Percentiles rank a stretch among this genome's conserved stretches.
Evolutionary conservation across 202 grass and related monocot genomes (phyloP).

Genomic region (Hordeum pubiflorum): DNA sequence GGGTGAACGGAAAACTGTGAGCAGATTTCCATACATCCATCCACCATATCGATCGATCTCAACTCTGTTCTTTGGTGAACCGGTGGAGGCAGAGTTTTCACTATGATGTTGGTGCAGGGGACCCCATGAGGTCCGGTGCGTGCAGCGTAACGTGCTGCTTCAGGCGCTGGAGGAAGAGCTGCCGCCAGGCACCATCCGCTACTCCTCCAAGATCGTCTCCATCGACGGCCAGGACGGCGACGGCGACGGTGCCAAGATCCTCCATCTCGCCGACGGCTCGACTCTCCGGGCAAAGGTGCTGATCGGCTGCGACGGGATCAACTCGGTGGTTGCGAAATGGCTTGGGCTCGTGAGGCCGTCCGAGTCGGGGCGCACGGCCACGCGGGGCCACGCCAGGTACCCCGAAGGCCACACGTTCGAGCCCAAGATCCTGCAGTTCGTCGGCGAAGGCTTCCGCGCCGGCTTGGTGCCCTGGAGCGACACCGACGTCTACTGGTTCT

Average conservation of each 20-base stretch:
- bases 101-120: background rate
- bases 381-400: slow-evolving; percentile 27
- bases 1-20: slow-evolving; percentile 20
- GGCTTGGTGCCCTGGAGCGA: slow-evolving; percentile 31
- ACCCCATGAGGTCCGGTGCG: slow-evolving; percentile 23
- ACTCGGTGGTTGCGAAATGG: slow-evolving; percentile 40
- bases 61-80: background rate
- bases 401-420: slow-evolving; percentile 33
- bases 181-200: slow-evolving; percentile 37
- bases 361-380: slow-evolving; percentile 20
- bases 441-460: slow-evolving; percentile 27
- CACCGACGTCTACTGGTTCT: slow-evolving; percentile 45
- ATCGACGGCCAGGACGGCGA: slow-evolving; percentile 25
- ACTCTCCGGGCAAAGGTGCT: slow-evolving; percentile 36
- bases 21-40: background rate
- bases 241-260: slow-evolving; percentile 11
- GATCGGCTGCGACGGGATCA: slow-evolving; percentile 41
- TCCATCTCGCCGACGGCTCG: slow-evolving; percentile 38
- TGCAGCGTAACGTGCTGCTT: slow-evolving; percentile 34
- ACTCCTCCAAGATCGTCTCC: slow-evolving; percentile 39
- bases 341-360: slow-evolving; percentile 32
- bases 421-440: slow-evolving; percentile 26
- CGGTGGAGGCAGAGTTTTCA: background rate
- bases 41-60: background rate
- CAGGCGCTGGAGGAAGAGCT: slow-evolving; percentile 36